Evolutionary conservation across 768 basidiomycete species (phyloP).

Genomic region (Astraeus odoratus): DNA sequence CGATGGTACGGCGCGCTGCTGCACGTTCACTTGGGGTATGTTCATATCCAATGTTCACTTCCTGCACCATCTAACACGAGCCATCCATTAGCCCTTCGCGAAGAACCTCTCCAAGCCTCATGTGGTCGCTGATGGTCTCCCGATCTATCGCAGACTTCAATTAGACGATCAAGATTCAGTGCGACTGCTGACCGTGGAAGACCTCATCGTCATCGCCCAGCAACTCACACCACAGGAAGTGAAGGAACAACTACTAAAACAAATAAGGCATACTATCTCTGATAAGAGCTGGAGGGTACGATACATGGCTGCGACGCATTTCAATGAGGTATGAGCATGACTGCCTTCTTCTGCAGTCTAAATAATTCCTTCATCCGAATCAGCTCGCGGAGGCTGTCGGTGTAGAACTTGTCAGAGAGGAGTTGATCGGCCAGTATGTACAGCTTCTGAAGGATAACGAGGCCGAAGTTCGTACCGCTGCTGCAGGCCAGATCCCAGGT

Average conservation of each 20-base stretch:
- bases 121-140: slow-evolving; percentile 80
- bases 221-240: slow-evolving; percentile 83
- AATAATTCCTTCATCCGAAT: background rate
- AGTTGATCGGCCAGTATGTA: slow-evolving; percentile 89
- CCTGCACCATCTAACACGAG: slow-evolving; percentile 12
- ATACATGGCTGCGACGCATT: slow-evolving; percentile 97
- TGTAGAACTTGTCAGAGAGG: slow-evolving; percentile 83
- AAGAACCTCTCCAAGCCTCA: slow-evolving; percentile 74
- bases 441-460: slow-evolving; percentile 96
- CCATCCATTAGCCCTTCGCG: slow-evolving; percentile 55
- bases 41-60: slow-evolving; percentile 11
- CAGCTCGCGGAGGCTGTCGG: slow-evolving; percentile 92
- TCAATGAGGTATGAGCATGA: slow-evolving; percentile 67
- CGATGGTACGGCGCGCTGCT: slow-evolving; percentile 95
- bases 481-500: slow-evolving; percentile 96
- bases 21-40: slow-evolving; percentile 94
- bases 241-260: slow-evolving; percentile 81
- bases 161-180: slow-evolving; percentile 98
- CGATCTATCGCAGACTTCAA: slow-evolving; percentile 90
- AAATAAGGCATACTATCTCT: slow-evolving; percentile 79
- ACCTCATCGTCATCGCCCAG: slow-evolving; percentile 87
- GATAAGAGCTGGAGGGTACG: slow-evolving; percentile 99
- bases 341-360: background rate
- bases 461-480: slow-evolving; percentile 96
- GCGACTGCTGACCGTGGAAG: slow-evolving; percentile 89